Conservation (phyloP, 75 land plant species). For the Cunninghamia lanceolata region DNA sequence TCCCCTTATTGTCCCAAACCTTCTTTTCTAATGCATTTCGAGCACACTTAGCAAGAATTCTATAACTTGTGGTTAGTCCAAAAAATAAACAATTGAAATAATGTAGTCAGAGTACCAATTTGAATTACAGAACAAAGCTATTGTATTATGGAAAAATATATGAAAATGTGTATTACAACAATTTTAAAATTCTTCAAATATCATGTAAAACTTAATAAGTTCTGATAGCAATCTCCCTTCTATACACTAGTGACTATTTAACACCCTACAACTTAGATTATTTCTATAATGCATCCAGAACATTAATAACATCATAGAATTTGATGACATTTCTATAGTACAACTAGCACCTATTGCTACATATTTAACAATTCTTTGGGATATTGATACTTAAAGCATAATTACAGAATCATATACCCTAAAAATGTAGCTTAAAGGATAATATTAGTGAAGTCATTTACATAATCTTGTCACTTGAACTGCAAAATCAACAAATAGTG, state of each 20-base stretch:
- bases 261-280: background rate
- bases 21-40: conserved; percentile 58
- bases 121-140: background rate
- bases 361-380: conserved; percentile 1
- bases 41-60: conserved; percentile 95
- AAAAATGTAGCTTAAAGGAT: background rate
- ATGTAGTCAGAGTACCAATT: background rate
- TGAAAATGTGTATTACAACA: background rate
- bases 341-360: background rate
- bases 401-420: background rate
- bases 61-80: conserved; percentile 56
- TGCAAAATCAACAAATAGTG: background rate
- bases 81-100: conserved; percentile 9
- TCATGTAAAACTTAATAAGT: background rate
- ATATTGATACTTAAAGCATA: background rate
- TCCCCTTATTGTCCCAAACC: conserved; percentile 66
- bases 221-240: background rate
- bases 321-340: background rate
- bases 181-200: background rate
- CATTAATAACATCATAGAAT: background rate
- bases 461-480: background rate
- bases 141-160: background rate
- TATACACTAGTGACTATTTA: background rate
- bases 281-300: background rate
- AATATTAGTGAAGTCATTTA: background rate